These are phyloP conservation scores for Aspergillus kassunensis DNA, from an alignment of 495 filamentous ascomycete genomes.

Conservation along the genomic window DNA sequence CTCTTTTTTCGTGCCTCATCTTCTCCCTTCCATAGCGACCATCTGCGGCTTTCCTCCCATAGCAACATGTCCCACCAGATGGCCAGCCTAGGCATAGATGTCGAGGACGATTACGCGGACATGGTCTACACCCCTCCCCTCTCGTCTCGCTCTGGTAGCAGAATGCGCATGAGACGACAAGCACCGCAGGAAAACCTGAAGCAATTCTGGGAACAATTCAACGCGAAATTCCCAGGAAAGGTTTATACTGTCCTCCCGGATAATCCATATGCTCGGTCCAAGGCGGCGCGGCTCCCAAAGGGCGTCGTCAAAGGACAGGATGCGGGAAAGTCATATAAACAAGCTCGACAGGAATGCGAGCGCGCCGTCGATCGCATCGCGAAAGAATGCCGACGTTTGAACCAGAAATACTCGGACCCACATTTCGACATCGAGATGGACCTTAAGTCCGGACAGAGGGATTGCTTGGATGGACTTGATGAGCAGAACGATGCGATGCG, in stretches of 20 bases:
- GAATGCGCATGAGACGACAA: constrained; percentile 45
- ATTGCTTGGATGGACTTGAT: constrained; percentile 62
- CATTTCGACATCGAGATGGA: constrained; percentile 87
- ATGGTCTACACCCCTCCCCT: constrained; percentile 25
- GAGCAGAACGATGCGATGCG: constrained; percentile 37
- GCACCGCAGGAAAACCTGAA: constrained; percentile 68
- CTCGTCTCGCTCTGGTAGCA: constrained; percentile 38
- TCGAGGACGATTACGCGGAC: constrained; percentile 31
- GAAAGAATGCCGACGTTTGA: constrained; percentile 75
- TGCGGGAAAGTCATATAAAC: constrained; percentile 63
- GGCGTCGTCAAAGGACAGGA: constrained; percentile 52
- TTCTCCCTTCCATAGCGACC: neutral
- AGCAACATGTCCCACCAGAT: too few species aligned
- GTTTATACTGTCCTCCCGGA: constrained; percentile 70
- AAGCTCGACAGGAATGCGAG: constrained; percentile 65
- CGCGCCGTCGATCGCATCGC: constrained; percentile 77
- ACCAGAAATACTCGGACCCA: constrained; percentile 85
- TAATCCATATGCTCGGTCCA: constrained; percentile 63
- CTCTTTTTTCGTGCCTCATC: neutral
- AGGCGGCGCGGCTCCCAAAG: constrained; percentile 51
- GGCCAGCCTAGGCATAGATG: too few species aligned
- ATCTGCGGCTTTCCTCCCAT: neutral
- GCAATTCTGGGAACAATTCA: constrained; percentile 78
- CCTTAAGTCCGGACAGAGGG: constrained; percentile 54
- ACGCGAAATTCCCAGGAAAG: constrained; percentile 54